Evolutionary conservation across 768 basidiomycete genomes (phyloP).

Genomic region (Collybiopsis confluens): DNA sequence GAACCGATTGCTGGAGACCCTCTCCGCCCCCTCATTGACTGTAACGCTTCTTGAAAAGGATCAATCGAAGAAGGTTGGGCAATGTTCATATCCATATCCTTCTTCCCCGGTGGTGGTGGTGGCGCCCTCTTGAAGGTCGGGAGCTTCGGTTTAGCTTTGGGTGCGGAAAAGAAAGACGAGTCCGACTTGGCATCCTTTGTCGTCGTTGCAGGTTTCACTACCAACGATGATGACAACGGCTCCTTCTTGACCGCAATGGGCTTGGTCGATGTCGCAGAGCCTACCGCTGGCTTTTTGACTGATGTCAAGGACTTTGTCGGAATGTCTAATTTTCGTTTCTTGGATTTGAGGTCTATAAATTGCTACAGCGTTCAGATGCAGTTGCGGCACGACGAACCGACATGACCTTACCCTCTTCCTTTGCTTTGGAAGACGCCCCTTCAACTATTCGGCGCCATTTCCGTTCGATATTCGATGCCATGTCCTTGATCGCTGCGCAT

Average conservation of each 20-base stretch:
- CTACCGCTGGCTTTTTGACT: conserved; percentile 62
- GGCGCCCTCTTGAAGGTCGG: conserved; percentile 85
- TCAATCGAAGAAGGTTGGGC: conserved; percentile 76
- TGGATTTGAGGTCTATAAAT: conserved; percentile 48
- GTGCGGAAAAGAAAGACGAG: conserved; percentile 84
- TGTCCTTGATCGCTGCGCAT: conserved; percentile 83
- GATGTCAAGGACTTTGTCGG: conserved; percentile 49
- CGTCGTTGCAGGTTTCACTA: conserved; percentile 10
- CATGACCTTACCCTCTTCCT: conserved; percentile 73
- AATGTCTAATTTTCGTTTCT: conserved; percentile 72
- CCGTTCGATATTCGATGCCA: conserved; percentile 84
- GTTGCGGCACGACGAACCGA: conserved; percentile 32
- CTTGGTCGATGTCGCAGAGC: conserved; percentile 36
- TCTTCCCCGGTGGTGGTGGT: conserved; percentile 29
- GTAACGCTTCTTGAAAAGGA: conserved; percentile 80
- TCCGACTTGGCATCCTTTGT: conserved; percentile 85
- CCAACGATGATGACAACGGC: conserved; percentile 25
- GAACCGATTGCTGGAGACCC: conserved; percentile 43
- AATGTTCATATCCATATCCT: conserved; percentile 54
- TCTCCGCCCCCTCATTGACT: conserved; percentile 60
- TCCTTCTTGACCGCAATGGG: conserved; percentile 54
- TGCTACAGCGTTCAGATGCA: conserved; percentile 14
- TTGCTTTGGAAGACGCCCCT: conserved; percentile 35
- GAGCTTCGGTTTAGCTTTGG: conserved; percentile 78
- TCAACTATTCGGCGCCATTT: conserved; percentile 71